Conservation (phyloP, 257 asterid genomes). For the Plectranthus barbatus region DNA sequence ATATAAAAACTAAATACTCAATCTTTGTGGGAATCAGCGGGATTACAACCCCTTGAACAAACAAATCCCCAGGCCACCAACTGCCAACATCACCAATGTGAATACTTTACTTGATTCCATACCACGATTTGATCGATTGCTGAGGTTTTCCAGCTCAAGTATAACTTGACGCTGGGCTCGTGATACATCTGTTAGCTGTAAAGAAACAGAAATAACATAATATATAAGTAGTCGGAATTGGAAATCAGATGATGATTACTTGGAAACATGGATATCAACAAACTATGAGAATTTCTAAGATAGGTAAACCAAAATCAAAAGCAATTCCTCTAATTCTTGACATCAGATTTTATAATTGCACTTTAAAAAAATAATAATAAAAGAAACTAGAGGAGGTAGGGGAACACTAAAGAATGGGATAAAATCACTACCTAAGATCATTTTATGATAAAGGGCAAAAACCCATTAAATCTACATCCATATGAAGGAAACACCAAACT, state of each 20-base stretch:
- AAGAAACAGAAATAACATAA: not conserved
- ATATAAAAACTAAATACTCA: no score
- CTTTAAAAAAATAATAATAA: no score
- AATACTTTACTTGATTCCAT: not conserved
- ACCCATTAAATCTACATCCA: not conserved
- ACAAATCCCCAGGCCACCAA: constrained; percentile 39
- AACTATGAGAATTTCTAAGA: no score
- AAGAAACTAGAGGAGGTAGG: no score
- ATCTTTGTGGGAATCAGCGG: no score
- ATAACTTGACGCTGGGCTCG: constrained; percentile 80
- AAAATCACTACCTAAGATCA: not conserved
- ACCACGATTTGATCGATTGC: constrained; percentile 23
- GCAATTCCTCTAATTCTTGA: not conserved
- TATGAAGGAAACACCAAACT: not conserved
- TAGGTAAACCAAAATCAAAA: no score
- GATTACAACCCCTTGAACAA: constrained; percentile 28
- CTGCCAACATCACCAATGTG: constrained; percentile 27
- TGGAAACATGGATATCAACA: no score
- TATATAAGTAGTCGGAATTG: not conserved
- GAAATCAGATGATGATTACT: no score
- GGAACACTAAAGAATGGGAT: not conserved
- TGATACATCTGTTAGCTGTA: constrained; percentile 52
- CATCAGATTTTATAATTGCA: not conserved
- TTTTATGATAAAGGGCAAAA: not conserved
- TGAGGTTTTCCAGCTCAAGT: constrained; percentile 70